Percentiles rank a stretch among this genome's conserved stretches.
phyloP scores from a whole-genome alignment of 768 basidiomycete genomes.

The Boletus sensibilis region DNA sequence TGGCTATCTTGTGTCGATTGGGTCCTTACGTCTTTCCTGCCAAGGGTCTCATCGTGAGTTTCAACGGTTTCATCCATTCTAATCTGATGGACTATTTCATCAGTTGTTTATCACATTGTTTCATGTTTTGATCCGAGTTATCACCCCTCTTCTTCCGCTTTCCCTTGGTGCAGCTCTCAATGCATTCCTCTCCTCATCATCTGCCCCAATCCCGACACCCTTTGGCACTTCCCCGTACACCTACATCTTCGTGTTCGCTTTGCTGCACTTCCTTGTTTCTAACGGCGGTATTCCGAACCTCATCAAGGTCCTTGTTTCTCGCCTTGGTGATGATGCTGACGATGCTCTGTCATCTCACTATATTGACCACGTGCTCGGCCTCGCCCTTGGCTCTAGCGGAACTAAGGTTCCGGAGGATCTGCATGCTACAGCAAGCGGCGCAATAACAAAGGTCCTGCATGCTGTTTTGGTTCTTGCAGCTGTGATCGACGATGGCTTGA shows the following conservation, averaged over 20 bases:
- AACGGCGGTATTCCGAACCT: constrained; percentile 73
- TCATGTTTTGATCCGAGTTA: constrained; percentile 69
- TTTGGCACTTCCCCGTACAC: constrained; percentile 58
- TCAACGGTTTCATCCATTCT: neutral
- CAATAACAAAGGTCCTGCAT: constrained; percentile 18
- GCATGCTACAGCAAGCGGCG: constrained; percentile 3
- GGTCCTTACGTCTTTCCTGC: constrained; percentile 20
- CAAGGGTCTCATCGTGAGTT: constrained; percentile 26
- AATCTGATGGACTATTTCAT: constrained; percentile 1
- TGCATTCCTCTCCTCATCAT: constrained; percentile 18
- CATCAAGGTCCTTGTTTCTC: constrained; percentile 74
- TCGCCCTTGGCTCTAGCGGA: constrained; percentile 82
- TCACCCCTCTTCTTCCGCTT: constrained; percentile 71
- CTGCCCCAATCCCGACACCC: constrained; percentile 20
- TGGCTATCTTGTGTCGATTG: constrained; percentile 18
- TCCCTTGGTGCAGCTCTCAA: constrained; percentile 51
- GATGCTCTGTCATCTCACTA: constrained; percentile 57
- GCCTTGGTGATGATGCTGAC: constrained; percentile 89
- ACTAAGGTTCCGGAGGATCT: constrained; percentile 72
- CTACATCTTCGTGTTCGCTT: constrained; percentile 65
- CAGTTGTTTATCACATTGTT: constrained; percentile 69
- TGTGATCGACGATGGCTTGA: constrained; percentile 73
- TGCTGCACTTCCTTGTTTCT: constrained; percentile 71
- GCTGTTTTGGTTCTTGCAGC: constrained; percentile 65
- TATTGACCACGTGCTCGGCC: constrained; percentile 82